Conservation (phyloP, 2,329 filamentous ascomycete species). For the Monilinia fructigena region DNA sequence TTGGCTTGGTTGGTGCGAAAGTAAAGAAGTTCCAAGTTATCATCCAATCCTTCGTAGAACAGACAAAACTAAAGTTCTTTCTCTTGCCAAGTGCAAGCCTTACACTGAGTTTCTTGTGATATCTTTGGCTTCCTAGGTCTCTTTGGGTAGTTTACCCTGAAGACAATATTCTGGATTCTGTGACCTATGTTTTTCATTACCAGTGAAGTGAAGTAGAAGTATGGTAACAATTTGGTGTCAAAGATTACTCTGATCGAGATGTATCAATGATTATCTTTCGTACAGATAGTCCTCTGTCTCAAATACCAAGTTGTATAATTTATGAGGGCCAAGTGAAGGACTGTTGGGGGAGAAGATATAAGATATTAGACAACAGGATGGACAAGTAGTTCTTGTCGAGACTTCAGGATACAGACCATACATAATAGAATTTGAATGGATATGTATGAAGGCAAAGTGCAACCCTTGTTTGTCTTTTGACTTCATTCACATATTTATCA, state of each 20-base stretch:
- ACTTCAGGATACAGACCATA: background rate
- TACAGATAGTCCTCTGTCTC: background rate
- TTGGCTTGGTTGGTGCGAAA: background rate
- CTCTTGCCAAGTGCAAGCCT: background rate
- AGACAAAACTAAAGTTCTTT: background rate
- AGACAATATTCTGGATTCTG: background rate
- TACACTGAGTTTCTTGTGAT: background rate
- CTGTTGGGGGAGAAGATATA: background rate
- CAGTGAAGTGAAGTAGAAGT: background rate
- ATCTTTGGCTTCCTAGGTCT: background rate
- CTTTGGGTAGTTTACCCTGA: background rate
- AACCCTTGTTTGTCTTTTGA: background rate
- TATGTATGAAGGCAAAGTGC: background rate
- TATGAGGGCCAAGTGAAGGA: conserved; percentile 2
- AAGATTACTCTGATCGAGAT: background rate
- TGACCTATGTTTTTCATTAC: background rate
- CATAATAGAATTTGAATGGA: background rate
- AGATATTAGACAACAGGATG: background rate
- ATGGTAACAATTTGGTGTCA: background rate
- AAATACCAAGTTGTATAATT: background rate
- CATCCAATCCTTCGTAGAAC: background rate
- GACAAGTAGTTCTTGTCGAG: background rate
- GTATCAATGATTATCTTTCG: background rate
- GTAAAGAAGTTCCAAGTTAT: background rate
- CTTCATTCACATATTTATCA: background rate